A percentile compares a stretch with the other conserved stretches of the same genome.
These are phyloP conservation scores for Lizonia empirigonia DNA, from an alignment of 2,329 filamentous ascomycete species.

Conservation along the genomic window DNA sequence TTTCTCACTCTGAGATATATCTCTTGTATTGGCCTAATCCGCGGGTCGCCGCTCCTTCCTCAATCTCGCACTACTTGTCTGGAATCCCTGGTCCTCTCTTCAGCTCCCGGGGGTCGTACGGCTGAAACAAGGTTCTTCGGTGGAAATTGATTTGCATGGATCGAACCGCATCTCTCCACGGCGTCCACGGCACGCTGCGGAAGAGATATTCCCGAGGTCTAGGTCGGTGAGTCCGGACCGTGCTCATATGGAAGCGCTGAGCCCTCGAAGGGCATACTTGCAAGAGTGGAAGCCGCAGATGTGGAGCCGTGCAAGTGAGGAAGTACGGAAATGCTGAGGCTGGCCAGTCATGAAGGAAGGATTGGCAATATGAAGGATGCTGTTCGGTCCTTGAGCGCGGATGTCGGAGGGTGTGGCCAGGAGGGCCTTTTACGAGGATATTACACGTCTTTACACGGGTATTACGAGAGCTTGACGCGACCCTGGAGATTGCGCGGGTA, in stretches of 20 bases:
- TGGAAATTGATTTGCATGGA: background rate
- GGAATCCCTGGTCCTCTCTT: background rate
- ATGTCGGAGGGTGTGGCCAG: background rate
- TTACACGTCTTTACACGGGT: background rate
- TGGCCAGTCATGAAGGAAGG: background rate
- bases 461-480: background rate
- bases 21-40: background rate
- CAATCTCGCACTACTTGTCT: background rate
- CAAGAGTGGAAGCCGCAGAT: background rate
- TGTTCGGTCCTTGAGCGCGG: background rate
- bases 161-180: background rate
- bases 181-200: background rate
- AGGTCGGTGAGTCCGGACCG: background rate
- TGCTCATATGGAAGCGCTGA: background rate
- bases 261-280: background rate
- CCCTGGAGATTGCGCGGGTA: background rate
- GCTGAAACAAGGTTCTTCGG: background rate
- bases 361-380: background rate
- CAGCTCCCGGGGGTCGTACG: background rate
- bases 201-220: background rate
- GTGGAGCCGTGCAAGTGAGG: too few relatives aligned
- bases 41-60: slow-evolving; percentile 11
- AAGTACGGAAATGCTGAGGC: background rate
- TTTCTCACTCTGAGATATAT: background rate
- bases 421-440: background rate